Conservation (phyloP, 495 filamentous ascomycete species). For the Talaromyces stipitatus region DNA sequence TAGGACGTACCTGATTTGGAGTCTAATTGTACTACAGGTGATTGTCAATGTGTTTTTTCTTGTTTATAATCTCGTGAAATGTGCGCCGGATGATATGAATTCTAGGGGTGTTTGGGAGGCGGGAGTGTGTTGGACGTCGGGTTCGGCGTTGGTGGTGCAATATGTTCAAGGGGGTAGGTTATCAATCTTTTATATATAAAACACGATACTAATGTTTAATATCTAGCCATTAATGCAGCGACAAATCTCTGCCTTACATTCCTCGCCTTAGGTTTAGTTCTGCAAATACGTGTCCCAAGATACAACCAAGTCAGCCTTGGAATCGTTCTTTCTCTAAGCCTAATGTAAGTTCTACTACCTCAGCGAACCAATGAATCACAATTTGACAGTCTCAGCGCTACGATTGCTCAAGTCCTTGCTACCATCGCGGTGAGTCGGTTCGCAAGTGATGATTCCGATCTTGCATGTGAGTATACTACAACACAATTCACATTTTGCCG, state of each 20-base stretch:
- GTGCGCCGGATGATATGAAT: neutral
- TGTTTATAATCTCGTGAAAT: neutral
- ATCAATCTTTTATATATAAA: neutral
- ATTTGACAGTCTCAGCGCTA: neutral
- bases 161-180: neutral
- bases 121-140: neutral
- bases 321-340: constrained; percentile 1
- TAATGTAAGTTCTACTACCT: neutral
- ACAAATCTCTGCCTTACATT: neutral
- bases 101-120: neutral
- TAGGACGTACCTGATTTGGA: neutral
- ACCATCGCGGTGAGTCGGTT: neutral
- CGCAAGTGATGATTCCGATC: neutral
- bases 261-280: neutral
- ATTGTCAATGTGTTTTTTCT: neutral
- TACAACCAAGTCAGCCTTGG: neutral
- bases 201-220: neutral
- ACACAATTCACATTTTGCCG: neutral
- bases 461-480: neutral
- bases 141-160: neutral
- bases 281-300: neutral
- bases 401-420: neutral
- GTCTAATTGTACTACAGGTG: neutral
- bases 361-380: neutral
- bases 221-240: constrained; percentile 2